Evolutionary conservation across 108 stramenopile genomes (phyloP).

Genomic region (Nitzschia sp.): DNA sequence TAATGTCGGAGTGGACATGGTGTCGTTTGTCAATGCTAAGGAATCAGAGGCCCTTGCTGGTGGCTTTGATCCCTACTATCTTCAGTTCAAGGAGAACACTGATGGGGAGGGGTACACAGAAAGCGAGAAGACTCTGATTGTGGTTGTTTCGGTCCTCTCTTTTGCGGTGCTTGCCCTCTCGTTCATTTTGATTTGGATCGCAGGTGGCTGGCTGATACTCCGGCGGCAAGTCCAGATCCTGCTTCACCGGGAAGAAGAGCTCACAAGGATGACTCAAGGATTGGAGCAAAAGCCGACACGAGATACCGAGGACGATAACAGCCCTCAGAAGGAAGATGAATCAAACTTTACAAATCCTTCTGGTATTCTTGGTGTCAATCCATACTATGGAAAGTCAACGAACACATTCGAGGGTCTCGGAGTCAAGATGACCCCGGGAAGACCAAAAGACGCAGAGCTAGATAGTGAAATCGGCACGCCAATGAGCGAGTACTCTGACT

Average conservation of each 20-base stretch:
- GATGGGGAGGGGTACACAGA: conserved; percentile 2
- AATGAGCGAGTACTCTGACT: conserved; percentile 39
- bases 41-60: conserved; percentile 19
- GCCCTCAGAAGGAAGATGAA: conserved; percentile 23
- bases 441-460: neutral
- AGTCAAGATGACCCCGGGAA: conserved; percentile 31
- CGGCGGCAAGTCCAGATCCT: conserved; percentile 23
- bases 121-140: conserved; percentile 25
- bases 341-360: conserved; percentile 33
- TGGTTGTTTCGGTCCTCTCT: conserved; percentile 24
- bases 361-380: conserved; percentile 35
- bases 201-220: conserved; percentile 39
- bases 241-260: conserved; percentile 33
- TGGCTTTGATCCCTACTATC: conserved; percentile 9
- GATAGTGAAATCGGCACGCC: conserved; percentile 33
- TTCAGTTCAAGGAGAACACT: neutral
- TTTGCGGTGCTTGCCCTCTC: conserved; percentile 33
- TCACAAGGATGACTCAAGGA: conserved; percentile 20
- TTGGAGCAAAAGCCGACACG: conserved; percentile 28
- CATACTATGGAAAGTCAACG: conserved; percentile 2
- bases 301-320: conserved; percentile 26
- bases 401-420: conserved; percentile 21
- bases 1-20: conserved; percentile 14
- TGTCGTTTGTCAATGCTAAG: conserved; percentile 26
- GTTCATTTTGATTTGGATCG: conserved; percentile 34